A percentile compares a stretch with the other conserved stretches of the same genome.
Conservation (phyloP, 73 alveolate species). For the Effrenium voratum region DNA sequence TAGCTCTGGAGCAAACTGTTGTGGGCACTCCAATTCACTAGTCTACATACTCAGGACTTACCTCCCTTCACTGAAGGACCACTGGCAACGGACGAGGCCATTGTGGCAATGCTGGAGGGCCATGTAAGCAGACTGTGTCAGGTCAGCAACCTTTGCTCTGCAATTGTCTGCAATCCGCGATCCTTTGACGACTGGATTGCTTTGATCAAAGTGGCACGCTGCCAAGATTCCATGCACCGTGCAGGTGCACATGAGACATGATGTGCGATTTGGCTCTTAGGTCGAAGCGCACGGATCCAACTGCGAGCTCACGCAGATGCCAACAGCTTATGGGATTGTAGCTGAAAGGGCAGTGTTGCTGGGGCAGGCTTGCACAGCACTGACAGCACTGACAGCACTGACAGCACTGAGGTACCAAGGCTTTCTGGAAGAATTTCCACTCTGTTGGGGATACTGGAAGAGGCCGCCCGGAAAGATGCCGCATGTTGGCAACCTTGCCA, state of each 20-base stretch:
- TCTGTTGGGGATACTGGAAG: constrained; percentile 92
- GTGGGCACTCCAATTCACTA: no score
- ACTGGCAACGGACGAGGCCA: constrained; percentile 22
- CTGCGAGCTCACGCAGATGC: no score
- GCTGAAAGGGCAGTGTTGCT: no score
- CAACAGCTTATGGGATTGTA: no score
- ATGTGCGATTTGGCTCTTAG: no score
- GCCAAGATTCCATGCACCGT: no score
- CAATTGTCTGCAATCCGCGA: constrained; percentile 13
- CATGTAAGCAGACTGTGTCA: background rate
- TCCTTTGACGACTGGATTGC: constrained; percentile 54
- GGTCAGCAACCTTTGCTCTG: constrained; percentile 7
- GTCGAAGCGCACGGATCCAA: no score
- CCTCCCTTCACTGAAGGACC: background rate
- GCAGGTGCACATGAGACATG: no score
- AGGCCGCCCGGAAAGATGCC: constrained; percentile 9
- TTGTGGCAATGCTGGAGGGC: background rate
- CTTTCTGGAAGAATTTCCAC: constrained; percentile 55
- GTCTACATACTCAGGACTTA: background rate
- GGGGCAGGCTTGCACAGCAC: no score
- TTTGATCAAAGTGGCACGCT: constrained; percentile 22
- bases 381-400: no score
- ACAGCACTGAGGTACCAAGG: constrained; percentile 64
- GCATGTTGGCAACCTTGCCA: no score
- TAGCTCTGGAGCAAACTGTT: no score